Evolutionary conservation across 2,329 filamentous ascomycete genomes (phyloP).

Genomic region (Ophiostoma australiae): DNA sequence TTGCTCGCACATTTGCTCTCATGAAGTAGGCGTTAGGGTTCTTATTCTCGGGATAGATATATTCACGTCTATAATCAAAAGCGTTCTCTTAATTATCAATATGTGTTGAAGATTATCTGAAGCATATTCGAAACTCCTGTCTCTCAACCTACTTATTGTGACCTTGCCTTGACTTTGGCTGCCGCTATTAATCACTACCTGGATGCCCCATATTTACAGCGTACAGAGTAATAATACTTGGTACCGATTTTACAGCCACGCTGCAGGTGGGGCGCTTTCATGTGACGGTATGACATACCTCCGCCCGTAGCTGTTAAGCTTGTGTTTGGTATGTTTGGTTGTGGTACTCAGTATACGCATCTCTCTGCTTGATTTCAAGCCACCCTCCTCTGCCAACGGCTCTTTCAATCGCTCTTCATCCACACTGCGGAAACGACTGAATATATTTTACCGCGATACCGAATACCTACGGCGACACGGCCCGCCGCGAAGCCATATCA

Average conservation of each 20-base stretch:
- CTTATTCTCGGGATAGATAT: not conserved
- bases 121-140: no score
- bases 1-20: not conserved
- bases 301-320: not conserved
- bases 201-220: not conserved
- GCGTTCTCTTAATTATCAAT: not conserved
- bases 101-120: not conserved
- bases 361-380: not conserved
- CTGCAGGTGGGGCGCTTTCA: not conserved
- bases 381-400: not conserved
- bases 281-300: not conserved
- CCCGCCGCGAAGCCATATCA: no score
- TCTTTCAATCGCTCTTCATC: not conserved
- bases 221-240: not conserved
- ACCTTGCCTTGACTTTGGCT: not conserved
- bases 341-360: no score
- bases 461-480: no score
- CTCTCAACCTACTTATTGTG: not conserved
- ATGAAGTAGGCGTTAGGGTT: slow-evolving; percentile 16
- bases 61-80: not conserved
- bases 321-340: not conserved
- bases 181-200: not conserved
- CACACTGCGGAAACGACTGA: not conserved
- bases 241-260: slow-evolving; percentile 9
- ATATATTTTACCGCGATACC: no score